A percentile compares a stretch with the other conserved stretches of the same genome.
Evolutionary conservation across 1,139 yeast genomes (phyloP).

Genomic region (Saccharomycopsis crataegensis): DNA sequence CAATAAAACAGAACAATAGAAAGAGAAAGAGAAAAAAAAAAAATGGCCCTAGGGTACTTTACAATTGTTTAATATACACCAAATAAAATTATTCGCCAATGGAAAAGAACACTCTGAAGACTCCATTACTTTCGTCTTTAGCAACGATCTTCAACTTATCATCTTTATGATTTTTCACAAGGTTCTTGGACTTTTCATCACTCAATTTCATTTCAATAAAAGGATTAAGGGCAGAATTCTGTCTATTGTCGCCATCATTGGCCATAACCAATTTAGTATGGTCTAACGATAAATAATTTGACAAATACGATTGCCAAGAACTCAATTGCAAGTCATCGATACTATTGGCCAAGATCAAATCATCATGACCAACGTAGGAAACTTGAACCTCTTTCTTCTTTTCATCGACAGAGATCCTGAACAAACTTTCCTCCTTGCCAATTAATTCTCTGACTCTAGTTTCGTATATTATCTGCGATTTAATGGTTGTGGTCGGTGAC

Average conservation of each 20-base stretch:
- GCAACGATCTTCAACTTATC: background rate
- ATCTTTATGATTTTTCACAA: background rate
- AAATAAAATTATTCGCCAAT: background rate
- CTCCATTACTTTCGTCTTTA: background rate
- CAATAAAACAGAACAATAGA: background rate
- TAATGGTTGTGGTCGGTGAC: conserved; percentile 51
- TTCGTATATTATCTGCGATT: conserved; percentile 76
- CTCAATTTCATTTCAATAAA: conserved; percentile 4
- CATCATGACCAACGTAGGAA: conserved; percentile 8
- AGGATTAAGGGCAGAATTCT: conserved; percentile 1
- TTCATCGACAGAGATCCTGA: conserved; percentile 69
- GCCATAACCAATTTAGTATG: background rate
- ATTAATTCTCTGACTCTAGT: conserved; percentile 63
- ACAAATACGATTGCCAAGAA: conserved; percentile 5
- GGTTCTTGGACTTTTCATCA: background rate
- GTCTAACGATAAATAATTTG: conserved; percentile 8
- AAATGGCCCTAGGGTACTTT: background rate
- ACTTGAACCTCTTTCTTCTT: conserved; percentile 16
- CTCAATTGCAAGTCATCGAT: background rate
- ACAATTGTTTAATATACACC: background rate
- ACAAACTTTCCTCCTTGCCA: conserved; percentile 76
- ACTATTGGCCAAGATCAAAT: background rate
- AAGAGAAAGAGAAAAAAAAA: background rate
- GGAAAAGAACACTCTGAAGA: background rate
- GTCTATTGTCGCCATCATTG: background rate